Base-by-base conservation (phyloP, 2,329 filamentous ascomycete species). In the Hymenoscyphus salicellus region DNA sequence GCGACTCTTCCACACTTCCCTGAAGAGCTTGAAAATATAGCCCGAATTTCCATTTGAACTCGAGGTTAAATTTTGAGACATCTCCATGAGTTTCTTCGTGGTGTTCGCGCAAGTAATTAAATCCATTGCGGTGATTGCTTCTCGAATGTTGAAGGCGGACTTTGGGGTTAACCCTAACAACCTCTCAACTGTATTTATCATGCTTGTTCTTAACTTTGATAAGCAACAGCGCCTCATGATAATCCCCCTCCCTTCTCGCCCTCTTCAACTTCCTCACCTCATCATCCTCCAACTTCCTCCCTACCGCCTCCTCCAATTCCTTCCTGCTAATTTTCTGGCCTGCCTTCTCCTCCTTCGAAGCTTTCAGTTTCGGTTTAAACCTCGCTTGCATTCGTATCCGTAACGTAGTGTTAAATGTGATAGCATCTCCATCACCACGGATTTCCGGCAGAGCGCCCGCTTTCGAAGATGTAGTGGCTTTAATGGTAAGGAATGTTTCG, bases 151-250 rank as follows among this genome's bases (percentile, higher is more conserved):
- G 28, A 30, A 30, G 28, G 28, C 6, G 28, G 3, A 6, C 3
- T 30, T 30, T 30, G 28, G 28, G 28, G 6, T 30, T 30, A 28
- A 33, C 11, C 20, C 16, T 32, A 32, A 59, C 36, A 20, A 20
- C 17, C n/a, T 26, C 20, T 82, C 75, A 84, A 59, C 81, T 80
- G 68, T 83, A 97, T 77, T 96, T 96, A 79, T 97, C 93, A 78
- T 96, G 93, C 79, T 96, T 97, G 63, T 88, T 88, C 81, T 97
- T 97, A 33, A 95, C 89, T 78, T 94, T 95, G 63, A 97, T 81
- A 78, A 96, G 89, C 69, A 98, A 78, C 73, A 97, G 78, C 71
- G 86, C 86, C 79, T 98, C 93, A 76, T 97, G 91, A 75, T 95
- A 97, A 75, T 94, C 89, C 0, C 95, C 95, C 72, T 97, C 91